phyloP scores from a whole-genome alignment of 352 stramenopile genomes.

The Phytophthora pistaciae region DNA sequence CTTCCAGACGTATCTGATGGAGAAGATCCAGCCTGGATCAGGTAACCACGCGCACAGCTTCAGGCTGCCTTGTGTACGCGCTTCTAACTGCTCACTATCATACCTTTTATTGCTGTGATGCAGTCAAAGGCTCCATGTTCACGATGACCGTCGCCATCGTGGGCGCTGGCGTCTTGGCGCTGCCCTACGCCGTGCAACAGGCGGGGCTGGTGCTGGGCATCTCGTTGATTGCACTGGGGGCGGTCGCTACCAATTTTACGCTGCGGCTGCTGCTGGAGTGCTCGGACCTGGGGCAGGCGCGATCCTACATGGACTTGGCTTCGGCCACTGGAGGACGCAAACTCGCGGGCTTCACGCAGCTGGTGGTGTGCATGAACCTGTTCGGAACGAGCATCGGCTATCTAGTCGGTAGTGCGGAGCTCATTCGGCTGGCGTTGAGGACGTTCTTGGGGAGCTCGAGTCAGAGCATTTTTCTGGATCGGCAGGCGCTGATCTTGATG shows the following conservation, averaged over 20 bases:
- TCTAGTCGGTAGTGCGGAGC: constrained; percentile 81
- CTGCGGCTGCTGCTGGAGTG: constrained; percentile 82
- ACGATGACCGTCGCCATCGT: constrained; percentile 92
- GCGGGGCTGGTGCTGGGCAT: constrained; percentile 79
- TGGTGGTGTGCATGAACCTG: constrained; percentile 88
- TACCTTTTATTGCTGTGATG: constrained; percentile 1
- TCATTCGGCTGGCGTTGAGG: constrained; percentile 73
- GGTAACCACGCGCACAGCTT: constrained; percentile 44
- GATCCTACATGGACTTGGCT: constrained; percentile 89
- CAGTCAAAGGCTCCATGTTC: constrained; percentile 92
- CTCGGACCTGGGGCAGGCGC: constrained; percentile 72
- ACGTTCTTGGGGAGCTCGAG: constrained; percentile 54
- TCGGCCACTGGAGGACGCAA: constrained; percentile 66
- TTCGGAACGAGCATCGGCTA: constrained; percentile 90
- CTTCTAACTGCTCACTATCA: constrained; percentile 8
- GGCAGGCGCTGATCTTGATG: constrained; percentile 74
- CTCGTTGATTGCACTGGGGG: constrained; percentile 69
- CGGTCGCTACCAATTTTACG: constrained; percentile 85
- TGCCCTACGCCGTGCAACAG: constrained; percentile 86
- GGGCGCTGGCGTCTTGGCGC: constrained; percentile 79
- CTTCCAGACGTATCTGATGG: constrained; percentile 78
- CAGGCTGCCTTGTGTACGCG: not conserved
- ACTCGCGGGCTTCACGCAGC: constrained; percentile 78
- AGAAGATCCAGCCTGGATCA: constrained; percentile 88
- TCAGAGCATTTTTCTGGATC: constrained; percentile 66